Percentiles rank a stretch among this genome's conserved stretches.
Evolutionary conservation across 2,329 filamentous ascomycete species (phyloP).

Genomic region (Phialemoniopsis sp.): DNA sequence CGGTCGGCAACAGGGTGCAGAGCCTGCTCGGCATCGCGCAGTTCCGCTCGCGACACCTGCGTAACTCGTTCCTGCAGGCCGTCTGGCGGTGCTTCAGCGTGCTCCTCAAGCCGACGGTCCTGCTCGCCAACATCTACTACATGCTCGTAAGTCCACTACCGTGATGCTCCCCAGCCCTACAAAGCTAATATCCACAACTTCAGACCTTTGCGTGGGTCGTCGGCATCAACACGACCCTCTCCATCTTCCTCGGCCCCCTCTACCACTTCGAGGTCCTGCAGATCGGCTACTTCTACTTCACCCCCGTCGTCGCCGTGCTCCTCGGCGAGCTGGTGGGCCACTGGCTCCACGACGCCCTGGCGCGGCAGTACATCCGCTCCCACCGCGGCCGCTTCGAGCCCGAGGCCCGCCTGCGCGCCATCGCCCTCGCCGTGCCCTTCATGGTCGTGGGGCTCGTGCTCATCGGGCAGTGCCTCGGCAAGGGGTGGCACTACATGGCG

Average conservation of each 20-base stretch:
- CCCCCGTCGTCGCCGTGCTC: conserved; percentile 47
- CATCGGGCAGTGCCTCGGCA: conserved; percentile 46
- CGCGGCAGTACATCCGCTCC: conserved; percentile 34
- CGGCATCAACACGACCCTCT: conserved; percentile 52
- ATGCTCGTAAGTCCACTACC: conserved; percentile 17
- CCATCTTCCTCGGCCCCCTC: conserved; percentile 44
- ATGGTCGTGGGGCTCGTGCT: conserved; percentile 45
- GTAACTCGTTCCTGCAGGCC: conserved; percentile 34
- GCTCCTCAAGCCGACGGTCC: conserved; percentile 31
- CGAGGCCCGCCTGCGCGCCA: conserved; percentile 46
- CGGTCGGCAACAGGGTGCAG: conserved; percentile 19
- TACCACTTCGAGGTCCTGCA: conserved; percentile 45
- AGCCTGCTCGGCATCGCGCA: conserved; percentile 25
- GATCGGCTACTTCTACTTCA: conserved; percentile 55
- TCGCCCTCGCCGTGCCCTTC: conserved; percentile 41
- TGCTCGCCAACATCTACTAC: conserved; percentile 29
- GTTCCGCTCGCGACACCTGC: conserved; percentile 25
- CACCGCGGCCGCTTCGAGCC: conserved; percentile 52
- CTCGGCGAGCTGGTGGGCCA: conserved; percentile 51
- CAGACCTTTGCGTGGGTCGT: conserved; percentile 46
- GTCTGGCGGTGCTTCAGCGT: conserved; percentile 30
- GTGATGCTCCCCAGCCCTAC: not conserved
- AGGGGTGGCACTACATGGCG: conserved; percentile 47
- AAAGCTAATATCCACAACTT: too few relatives aligned
- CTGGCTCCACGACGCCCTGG: conserved; percentile 49